Base-by-base conservation (phyloP, 2,329 filamentous ascomycete species). In the Macrophomina phaseolina region DNA sequence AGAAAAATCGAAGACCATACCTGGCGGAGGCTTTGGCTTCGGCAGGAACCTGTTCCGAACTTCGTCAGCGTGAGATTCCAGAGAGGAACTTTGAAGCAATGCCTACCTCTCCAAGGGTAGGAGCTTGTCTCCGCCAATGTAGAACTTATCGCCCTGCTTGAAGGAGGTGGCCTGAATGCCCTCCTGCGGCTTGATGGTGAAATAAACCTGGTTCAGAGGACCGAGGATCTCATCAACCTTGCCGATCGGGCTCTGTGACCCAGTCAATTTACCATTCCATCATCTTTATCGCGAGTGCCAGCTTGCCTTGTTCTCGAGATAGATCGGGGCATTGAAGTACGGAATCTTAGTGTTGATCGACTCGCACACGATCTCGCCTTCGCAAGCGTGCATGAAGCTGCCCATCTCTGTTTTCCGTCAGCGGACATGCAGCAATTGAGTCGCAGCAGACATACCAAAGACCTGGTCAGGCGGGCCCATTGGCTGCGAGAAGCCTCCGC, bases 251-350 rank as follows among this genome's bases (percentile, higher is more conserved):
- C 91, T 94, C 90, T 90, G 72, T 69, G 45, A 40, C 49, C 53
- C 38, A 16, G 70, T 78, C 69, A 78, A 73, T 65, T 56, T 65
- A 46, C 23, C 32, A 34, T 40, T 5, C 51, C 5, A 34, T 55
- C 38, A 32, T 45, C 11, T 46, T n/a, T 7, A 9, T 49, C 45
- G 60, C 28, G 73, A 36, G 69, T 61, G 49, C 67, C 51, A 42
- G 65, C 79, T 70, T 77, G 90, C 91, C 87, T 98, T 99, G 86
- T 98, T 99, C 87, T 98, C 94, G 75, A 98, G 90, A 84, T 95
- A 99, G 81, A 99, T 97, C 73, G 93, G 93, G 69, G 95, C 95
- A 85, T 97, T 98, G 90, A 99, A 99, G 85, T 97, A 97, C 69
- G 95, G 95, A 71, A 99, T 91, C 84, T 98, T 98, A 74, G 91